Evolutionary conservation across 352 stramenopile species (phyloP), one percentile per base, ranked within the genome.

Genomic region (Plasmopara halstedii): DNA sequence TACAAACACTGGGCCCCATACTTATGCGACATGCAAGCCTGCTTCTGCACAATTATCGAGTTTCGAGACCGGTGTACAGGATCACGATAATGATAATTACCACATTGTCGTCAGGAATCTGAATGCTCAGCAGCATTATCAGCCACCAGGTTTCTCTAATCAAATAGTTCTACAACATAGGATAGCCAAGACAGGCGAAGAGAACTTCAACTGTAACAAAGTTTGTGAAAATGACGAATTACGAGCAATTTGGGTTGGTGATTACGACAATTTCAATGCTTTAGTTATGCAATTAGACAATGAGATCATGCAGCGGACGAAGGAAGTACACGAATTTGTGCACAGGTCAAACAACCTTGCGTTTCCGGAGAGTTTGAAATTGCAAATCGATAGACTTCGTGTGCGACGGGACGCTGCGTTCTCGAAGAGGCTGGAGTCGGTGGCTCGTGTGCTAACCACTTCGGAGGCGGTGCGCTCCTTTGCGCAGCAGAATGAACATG

Each of bases 381-480:
- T 64, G 19, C 59, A 63, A 53, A 69, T 82, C 20, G 47, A 51
- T 11, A 52, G 66, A 7, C 64, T 76, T 29, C 50, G 51, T 14
- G 32, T 25, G 10, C 44, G 56, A 42, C 49, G 77, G 13, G 54
- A 67, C 13, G 19, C 50, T n/a, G 60, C 61, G 9, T 35, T 62
- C 6, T 66, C 65, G n/a, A 58, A 59, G 33, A 62, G 73, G 15
- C 62, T 64, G 18, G 48, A 70, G 33, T 64, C 66, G 6, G 46
- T 76, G 15, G 60, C 69, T 25, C 73, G 73, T 38, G 70, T 83
- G 25, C 54, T 83, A 19, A 64, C 83, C 29, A 83, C 75, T 42
- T 78, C 71, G 1, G 51, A 65, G 8, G 55, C 69, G n/a, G 60
- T 83, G 32, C 69, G 60, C 21, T 47, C 41, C 9, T 68, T 65